A percentile compares a stretch with the other conserved stretches of the same genome.
Conservation (phyloP, 2,329 filamentous ascomycete species). For the Aspergillus spinulosporus region DNA sequence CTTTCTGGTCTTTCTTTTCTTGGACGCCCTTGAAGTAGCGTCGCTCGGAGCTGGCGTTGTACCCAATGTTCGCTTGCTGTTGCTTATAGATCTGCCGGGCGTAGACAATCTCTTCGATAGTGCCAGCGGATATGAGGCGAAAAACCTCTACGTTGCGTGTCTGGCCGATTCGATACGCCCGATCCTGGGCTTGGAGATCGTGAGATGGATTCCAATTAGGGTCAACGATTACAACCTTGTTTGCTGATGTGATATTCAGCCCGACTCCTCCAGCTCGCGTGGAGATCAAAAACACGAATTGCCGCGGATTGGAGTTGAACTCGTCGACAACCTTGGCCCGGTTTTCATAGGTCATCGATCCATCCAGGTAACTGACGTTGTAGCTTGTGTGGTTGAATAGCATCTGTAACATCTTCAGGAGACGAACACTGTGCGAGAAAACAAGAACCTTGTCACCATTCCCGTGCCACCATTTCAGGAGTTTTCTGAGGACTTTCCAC, state of each 20-base stretch:
- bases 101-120: constrained; percentile 96
- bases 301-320: constrained; percentile 82
- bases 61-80: constrained; percentile 96
- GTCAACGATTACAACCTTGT: constrained; percentile 96
- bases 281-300: constrained; percentile 95
- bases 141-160: constrained; percentile 92
- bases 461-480: constrained; percentile 85
- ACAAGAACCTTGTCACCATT: constrained; percentile 93
- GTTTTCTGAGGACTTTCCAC: constrained; percentile 85
- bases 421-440: constrained; percentile 86
- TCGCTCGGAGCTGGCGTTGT: constrained; percentile 86
- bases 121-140: constrained; percentile 83
- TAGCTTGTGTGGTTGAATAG: constrained; percentile 88
- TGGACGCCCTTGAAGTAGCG: constrained; percentile 96
- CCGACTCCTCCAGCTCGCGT: constrained; percentile 92
- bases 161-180: constrained; percentile 94
- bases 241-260: constrained; percentile 93
- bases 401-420: constrained; percentile 79
- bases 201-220: constrained; percentile 97
- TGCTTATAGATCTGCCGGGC: constrained; percentile 98
- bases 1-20: constrained; percentile 75
- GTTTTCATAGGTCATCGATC: constrained; percentile 78
- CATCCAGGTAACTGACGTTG: constrained; percentile 87
- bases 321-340: constrained; percentile 79
- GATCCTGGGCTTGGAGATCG: constrained; percentile 92